Evolutionary conservation across 2,329 filamentous ascomycete species (phyloP).

Genomic region (Calonectria multiphialidica): DNA sequence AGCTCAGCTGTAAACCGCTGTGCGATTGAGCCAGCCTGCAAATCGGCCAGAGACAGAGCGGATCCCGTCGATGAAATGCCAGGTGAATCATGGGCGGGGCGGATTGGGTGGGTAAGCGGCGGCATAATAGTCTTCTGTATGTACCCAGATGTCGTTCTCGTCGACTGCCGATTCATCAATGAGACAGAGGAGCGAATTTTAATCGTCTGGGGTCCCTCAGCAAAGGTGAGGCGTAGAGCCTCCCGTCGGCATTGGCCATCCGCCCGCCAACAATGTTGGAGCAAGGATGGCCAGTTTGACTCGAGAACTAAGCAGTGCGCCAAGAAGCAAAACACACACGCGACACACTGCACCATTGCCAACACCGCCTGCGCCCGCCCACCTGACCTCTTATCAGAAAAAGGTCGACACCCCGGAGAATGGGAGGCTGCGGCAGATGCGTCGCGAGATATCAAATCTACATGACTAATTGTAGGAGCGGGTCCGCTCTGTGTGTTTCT

Average conservation of each 20-base stretch:
- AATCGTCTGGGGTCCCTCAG: background rate
- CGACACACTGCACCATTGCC: background rate
- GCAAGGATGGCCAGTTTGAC: background rate
- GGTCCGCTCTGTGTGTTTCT: constrained; percentile 19
- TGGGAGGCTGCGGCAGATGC: background rate
- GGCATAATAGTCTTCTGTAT: background rate
- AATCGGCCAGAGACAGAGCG: background rate
- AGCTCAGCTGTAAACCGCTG: constrained; percentile 1
- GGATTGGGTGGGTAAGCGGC: background rate
- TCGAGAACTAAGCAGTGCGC: background rate
- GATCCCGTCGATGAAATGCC: constrained; percentile 9
- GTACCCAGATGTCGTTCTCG: background rate
- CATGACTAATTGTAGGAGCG: background rate
- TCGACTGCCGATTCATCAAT: background rate
- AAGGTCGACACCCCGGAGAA: constrained; percentile 29
- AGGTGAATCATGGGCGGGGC: constrained; percentile 5
- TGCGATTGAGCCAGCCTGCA: background rate
- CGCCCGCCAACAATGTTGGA: background rate
- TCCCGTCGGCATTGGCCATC: background rate
- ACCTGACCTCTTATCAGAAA: constrained; percentile 3
- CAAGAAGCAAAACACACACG: constrained; percentile 3
- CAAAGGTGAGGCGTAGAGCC: background rate
- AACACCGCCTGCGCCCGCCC: background rate
- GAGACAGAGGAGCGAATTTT: background rate
- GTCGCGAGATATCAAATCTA: constrained; percentile 20